These are phyloP conservation scores for Cucurbita argyrosperma DNA, from an alignment of 306 rosid genomes.

Conservation along the genomic window DNA sequence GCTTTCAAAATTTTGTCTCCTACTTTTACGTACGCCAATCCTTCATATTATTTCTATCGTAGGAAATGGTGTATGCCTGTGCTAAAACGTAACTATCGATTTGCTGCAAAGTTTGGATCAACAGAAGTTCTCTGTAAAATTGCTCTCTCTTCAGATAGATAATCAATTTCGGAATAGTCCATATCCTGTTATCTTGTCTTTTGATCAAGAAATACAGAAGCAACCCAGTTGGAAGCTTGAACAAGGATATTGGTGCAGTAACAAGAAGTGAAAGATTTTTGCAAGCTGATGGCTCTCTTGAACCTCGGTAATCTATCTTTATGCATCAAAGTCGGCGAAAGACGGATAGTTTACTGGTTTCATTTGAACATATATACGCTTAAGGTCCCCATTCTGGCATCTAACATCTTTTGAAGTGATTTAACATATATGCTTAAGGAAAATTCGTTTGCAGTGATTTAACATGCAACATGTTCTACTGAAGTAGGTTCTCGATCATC, in stretches of 20 bases:
- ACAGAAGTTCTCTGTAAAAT: conserved; percentile 50
- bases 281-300: conserved; percentile 32
- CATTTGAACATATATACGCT: conserved; percentile 71
- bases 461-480: too few relatives aligned
- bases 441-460: too few relatives aligned
- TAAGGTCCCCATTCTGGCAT: conserved; percentile 41
- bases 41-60: conserved; percentile 12
- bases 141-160: conserved; percentile 68
- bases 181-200: conserved; percentile 80
- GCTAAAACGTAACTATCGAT: conserved; percentile 42
- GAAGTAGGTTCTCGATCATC: too few relatives aligned
- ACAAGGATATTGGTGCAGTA: conserved; percentile 28
- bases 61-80: conserved; percentile 79
- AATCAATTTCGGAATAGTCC: conserved; percentile 83
- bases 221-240: conserved; percentile 21
- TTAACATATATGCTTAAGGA: too few relatives aligned
- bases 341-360: conserved; percentile 67
- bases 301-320: conserved; percentile 54
- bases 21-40: background rate
- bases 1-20: background rate
- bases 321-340: conserved; percentile 89
- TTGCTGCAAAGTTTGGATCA: conserved; percentile 76
- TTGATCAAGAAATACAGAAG: conserved; percentile 41
- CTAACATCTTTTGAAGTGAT: conserved; percentile 10
- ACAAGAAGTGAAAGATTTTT: conserved; percentile 26